These are phyloP conservation scores for Phaeosphaeriaceae sp. DNA, from an alignment of 2,329 filamentous ascomycete species.

Conservation along the genomic window DNA sequence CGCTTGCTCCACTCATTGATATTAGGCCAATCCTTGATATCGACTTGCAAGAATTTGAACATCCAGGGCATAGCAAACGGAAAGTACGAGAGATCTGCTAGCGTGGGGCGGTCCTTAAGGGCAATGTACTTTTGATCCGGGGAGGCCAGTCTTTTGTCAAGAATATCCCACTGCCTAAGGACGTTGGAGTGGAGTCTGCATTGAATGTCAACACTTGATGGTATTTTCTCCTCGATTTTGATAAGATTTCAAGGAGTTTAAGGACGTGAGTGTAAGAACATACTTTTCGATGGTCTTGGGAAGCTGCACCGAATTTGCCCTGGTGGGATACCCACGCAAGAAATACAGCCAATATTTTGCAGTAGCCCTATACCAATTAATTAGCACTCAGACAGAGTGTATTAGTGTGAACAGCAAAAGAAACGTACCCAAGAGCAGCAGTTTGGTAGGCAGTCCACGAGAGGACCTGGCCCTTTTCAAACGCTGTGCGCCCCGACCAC, in stretches of 20 bases:
- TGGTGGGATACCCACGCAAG: conserved; percentile 9
- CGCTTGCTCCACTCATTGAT: conserved; percentile 34
- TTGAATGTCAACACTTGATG: neutral
- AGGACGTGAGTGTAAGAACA: no score
- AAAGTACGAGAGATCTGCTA: conserved; percentile 47
- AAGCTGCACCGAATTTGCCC: conserved; percentile 27
- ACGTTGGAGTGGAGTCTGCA: conserved; percentile 18
- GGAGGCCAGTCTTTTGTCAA: conserved; percentile 17
- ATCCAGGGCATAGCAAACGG: conserved; percentile 50
- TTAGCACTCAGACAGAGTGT: neutral
- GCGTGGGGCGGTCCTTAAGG: conserved; percentile 43
- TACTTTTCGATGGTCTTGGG: conserved; percentile 29
- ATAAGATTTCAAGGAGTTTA: no score
- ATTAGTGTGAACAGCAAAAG: no score
- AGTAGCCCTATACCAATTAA: conserved; percentile 11
- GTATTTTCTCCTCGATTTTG: no score
- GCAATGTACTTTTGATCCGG: conserved; percentile 43
- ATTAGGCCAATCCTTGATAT: conserved; percentile 41
- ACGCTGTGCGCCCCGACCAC: conserved; percentile 39
- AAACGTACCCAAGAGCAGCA: conserved; percentile 46
- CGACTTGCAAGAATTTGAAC: conserved; percentile 43
- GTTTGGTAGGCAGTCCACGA: conserved; percentile 49
- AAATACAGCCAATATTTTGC: conserved; percentile 49
- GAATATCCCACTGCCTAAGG: conserved; percentile 19
- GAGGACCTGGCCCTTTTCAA: conserved; percentile 36